These are phyloP conservation scores for Leucocoprinus birnbaumii DNA, from an alignment of 768 basidiomycete genomes.

Conservation along the genomic window DNA sequence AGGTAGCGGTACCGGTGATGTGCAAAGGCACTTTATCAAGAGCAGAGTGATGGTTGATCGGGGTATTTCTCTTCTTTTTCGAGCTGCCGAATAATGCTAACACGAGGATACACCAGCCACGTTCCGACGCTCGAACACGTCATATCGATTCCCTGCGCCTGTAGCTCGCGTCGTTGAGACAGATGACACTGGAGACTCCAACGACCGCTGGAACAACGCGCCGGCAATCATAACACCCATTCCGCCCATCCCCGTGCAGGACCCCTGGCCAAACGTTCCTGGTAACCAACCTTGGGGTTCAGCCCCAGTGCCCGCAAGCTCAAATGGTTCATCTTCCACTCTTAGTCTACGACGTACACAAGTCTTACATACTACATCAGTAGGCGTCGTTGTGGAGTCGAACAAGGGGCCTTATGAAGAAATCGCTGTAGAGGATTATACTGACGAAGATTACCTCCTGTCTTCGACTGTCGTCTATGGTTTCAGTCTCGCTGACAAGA, in stretches of 20 bases:
- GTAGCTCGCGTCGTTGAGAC: conserved; percentile 23
- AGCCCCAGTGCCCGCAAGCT: no score
- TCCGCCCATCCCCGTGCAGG: no score
- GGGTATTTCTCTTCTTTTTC: conserved; percentile 25
- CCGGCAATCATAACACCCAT: no score
- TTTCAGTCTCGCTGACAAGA: conserved; percentile 58
- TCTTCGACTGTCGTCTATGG: conserved; percentile 57
- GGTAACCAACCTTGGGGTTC: no score
- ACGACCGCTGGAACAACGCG: not conserved
- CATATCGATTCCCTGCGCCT: conserved; percentile 42
- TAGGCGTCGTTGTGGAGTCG: conserved; percentile 15
- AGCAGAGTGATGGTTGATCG: conserved; percentile 63
- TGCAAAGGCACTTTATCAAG: conserved; percentile 49
- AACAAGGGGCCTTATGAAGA: conserved; percentile 17
- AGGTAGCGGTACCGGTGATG: conserved; percentile 19
- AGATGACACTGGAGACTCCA: not conserved
- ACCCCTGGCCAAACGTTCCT: no score
- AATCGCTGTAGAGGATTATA: conserved; percentile 32
- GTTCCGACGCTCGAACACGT: conserved; percentile 50
- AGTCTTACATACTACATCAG: not conserved
- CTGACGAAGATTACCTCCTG: conserved; percentile 52
- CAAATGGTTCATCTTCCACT: not conserved
- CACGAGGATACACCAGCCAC: conserved; percentile 27
- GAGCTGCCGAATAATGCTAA: not conserved
- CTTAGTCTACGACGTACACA: no score